These are phyloP conservation scores for Lactarius hengduanensis DNA, from an alignment of 768 basidiomycete species.

Conservation along the genomic window DNA sequence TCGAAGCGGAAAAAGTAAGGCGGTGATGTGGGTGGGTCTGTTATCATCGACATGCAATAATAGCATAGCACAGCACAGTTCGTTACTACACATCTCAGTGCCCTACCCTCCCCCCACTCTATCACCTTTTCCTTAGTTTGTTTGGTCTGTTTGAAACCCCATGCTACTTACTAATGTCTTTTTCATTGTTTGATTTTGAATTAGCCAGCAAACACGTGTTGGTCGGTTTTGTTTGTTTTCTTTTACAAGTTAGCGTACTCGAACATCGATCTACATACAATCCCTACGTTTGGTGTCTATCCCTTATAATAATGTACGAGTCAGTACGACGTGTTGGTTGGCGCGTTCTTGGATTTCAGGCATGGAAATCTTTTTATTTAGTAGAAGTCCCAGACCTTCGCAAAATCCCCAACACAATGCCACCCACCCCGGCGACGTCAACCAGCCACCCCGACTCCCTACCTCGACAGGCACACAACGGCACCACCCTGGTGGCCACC, in stretches of 20 bases:
- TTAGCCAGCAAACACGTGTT: not conserved
- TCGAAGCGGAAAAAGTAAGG: conserved; percentile 43
- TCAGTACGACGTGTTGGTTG: not conserved
- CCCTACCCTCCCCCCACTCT: not conserved
- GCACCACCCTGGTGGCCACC: no score
- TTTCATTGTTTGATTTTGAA: not conserved
- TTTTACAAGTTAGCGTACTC: conserved; percentile 12
- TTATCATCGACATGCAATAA: not conserved
- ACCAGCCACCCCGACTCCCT: no score
- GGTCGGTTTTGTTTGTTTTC: not conserved
- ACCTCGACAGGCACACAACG: no score
- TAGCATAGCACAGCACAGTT: not conserved
- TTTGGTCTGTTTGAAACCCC: not conserved
- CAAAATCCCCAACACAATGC: no score
- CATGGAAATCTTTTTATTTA: not conserved
- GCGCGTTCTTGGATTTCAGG: no score
- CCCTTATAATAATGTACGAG: conserved; percentile 14
- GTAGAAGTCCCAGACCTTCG: not conserved
- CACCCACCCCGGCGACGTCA: no score
- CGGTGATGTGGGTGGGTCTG: not conserved
- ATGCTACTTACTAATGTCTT: conserved; percentile 5
- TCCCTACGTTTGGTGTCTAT: conserved; percentile 1
- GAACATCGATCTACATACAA: conserved; percentile 5
- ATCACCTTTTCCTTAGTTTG: not conserved
- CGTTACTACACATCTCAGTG: not conserved